phyloP scores from a whole-genome alignment of 106 monocot species.

The Dendrobium chrysotoxum region DNA sequence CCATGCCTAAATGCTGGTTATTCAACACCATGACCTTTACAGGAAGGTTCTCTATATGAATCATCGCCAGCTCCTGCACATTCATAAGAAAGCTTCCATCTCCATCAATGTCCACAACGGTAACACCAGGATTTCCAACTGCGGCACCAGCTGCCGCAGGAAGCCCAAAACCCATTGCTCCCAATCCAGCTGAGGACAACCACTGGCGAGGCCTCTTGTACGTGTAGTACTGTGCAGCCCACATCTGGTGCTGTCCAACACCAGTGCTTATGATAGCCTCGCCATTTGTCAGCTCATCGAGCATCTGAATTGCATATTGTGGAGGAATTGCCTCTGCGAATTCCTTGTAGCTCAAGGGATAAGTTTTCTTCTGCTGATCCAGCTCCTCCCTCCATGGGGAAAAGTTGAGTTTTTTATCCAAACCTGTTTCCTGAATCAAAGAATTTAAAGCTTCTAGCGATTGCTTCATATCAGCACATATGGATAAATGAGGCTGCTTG shows the following conservation, averaged over 20 bases:
- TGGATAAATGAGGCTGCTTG: slow-evolving; percentile 81
- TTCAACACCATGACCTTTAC: slow-evolving; percentile 82
- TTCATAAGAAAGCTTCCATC: slow-evolving; percentile 96
- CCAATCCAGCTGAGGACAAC: slow-evolving; percentile 77
- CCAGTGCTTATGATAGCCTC: slow-evolving; percentile 83
- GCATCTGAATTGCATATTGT: slow-evolving; percentile 71
- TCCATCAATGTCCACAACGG: slow-evolving; percentile 85
- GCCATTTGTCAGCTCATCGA: slow-evolving; percentile 72
- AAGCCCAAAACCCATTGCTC: slow-evolving; percentile 91
- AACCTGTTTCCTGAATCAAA: slow-evolving; percentile 22
- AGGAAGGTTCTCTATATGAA: slow-evolving; percentile 64
- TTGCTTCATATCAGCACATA: slow-evolving; percentile 73
- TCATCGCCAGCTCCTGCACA: slow-evolving; percentile 72
- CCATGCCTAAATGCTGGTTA: slow-evolving; percentile 96
- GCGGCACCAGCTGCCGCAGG: slow-evolving; percentile 91
- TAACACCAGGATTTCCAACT: slow-evolving; percentile 66
- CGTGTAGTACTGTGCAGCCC: slow-evolving; percentile 83
- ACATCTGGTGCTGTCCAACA: slow-evolving; percentile 98
- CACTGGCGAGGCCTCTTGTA: slow-evolving; percentile 63
- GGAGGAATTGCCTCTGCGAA: slow-evolving; percentile 70
- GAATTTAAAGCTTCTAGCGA: slow-evolving; percentile 57
- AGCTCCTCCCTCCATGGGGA: slow-evolving; percentile 67
- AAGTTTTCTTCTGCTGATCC: slow-evolving; percentile 46
- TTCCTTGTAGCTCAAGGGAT: slow-evolving; percentile 60
- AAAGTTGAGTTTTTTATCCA: slow-evolving; percentile 41